These are phyloP conservation scores for Trametopsis cervina DNA, from an alignment of 768 basidiomycete genomes.

Conservation along the genomic window DNA sequence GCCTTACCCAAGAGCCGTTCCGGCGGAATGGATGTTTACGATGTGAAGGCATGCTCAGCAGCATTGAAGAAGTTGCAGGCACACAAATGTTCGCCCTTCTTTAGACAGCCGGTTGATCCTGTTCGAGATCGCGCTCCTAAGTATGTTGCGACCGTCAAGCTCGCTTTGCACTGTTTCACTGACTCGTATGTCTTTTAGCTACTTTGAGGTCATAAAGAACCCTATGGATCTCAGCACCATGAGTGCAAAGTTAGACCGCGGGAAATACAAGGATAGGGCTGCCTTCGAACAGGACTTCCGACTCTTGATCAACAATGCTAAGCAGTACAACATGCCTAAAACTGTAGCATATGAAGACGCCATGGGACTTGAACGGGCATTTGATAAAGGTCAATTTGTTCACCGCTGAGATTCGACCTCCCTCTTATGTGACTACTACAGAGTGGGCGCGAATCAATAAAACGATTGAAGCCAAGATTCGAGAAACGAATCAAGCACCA, in stretches of 20 bases:
- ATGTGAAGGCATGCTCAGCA: constrained; percentile 67
- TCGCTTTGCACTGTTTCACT: background rate
- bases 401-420: background rate
- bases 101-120: constrained; percentile 93
- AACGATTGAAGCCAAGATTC: constrained; percentile 59
- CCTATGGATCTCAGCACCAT: constrained; percentile 96
- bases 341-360: constrained; percentile 74
- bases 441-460: constrained; percentile 88
- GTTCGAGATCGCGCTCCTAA: constrained; percentile 85
- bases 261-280: constrained; percentile 78
- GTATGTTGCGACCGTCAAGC: constrained; percentile 35
- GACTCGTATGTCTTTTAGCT: constrained; percentile 40
- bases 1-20: constrained; percentile 64
- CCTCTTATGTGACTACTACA: constrained; percentile 26
- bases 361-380: constrained; percentile 66
- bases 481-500: constrained; percentile 7
- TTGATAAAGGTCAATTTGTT: constrained; percentile 70
- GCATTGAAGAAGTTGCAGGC: constrained; percentile 73
- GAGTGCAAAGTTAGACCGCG: constrained; percentile 77
- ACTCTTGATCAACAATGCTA: constrained; percentile 84
- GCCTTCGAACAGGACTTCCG: constrained; percentile 83
- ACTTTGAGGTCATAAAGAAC: constrained; percentile 82
- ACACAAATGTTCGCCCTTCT: constrained; percentile 68
- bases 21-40: constrained; percentile 69
- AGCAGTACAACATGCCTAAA: constrained; percentile 70